Conservation (phyloP, 2,329 filamentous ascomycete genomes). For the Podosphaera xanthii region DNA sequence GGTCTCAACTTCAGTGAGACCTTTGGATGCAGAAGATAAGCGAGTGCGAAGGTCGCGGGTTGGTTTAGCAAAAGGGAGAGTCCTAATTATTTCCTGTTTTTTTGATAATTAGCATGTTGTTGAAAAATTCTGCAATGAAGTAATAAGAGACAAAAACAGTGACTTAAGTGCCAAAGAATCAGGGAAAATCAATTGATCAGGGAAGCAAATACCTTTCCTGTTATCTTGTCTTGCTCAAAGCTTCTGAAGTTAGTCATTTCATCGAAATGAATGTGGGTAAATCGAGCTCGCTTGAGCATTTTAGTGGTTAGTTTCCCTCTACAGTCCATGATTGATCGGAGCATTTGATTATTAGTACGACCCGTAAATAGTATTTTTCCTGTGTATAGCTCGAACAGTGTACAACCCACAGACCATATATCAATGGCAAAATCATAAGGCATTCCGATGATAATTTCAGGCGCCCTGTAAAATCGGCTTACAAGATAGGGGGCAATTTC, state of each 20-base stretch:
- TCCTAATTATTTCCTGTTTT: conserved; percentile 39
- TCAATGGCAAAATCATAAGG: conserved; percentile 86
- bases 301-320: conserved; percentile 81
- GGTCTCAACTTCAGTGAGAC: conserved; percentile 49
- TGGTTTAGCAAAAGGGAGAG: conserved; percentile 48
- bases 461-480: conserved; percentile 89
- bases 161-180: neutral
- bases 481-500: conserved; percentile 89
- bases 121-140: neutral
- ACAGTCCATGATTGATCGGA: conserved; percentile 87
- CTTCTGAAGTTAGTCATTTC: conserved; percentile 65
- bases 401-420: conserved; percentile 96
- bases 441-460: conserved; percentile 93
- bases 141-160: neutral
- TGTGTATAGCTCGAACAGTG: conserved; percentile 88
- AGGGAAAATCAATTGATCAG: neutral
- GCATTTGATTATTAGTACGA: conserved; percentile 94
- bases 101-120: conserved; percentile 4
- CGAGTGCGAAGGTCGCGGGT: conserved; percentile 63
- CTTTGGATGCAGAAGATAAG: conserved; percentile 49
- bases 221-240: conserved; percentile 67
- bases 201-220: conserved; percentile 41
- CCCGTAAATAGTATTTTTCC: conserved; percentile 94
- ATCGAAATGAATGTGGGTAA: conserved; percentile 62
- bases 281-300: conserved; percentile 59